Evolutionary conservation across 495 filamentous ascomycete genomes (phyloP), one percentile per base, ranked within the genome.

Genomic region (Talaromyces nanjingensis): DNA sequence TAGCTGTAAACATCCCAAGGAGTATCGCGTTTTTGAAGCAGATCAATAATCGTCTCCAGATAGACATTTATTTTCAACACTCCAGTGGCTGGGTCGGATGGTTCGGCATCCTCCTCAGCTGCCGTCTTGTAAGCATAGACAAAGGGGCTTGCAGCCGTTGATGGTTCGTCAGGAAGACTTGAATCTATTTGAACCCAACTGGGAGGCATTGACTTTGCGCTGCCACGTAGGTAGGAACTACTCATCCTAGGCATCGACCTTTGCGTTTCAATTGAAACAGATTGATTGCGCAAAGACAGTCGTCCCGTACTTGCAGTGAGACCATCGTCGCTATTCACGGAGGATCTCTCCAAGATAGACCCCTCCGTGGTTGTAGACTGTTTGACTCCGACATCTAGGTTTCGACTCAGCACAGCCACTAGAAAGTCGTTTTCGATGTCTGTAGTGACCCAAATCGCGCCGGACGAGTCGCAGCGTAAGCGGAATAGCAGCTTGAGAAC

Each of bases 1-100:
- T 91, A 97, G 75, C 90, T 93, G 79, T 96, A 96, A 1, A 96
- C 77, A 73, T 98, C 92, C 96, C 96, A 99, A 59, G 97, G 89
- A 31, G 84, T 84, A 55, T 88, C 89, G 47, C 89, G 79, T 34
- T 62, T 62, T 66, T 91, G 86, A 33, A 99, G 76, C 20, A 96
- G 75, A 2, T 81, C 82, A 42, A 93, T 84, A 42, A 96, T 74
- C 8, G 84, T 77, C 59, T 94, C 89, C 16, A 97, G 79, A 89
- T 92, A 97, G 56, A 86, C 74, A 16, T 82, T 82, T 27, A 92
- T 83, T 62, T 90, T 83, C 55, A 97, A 71, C 24, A 83, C 73
- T 33, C 14, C 31, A 4, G 3, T 53, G 12, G 71, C 65, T 57
- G 64, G 66, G 59, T 65, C 65, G 25, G 64, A 61, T 0, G 68